Evolutionary conservation across 2,329 filamentous ascomycete genomes (phyloP), one percentile per base, ranked within the genome.

Genomic region (Aureobasidium sp.): DNA sequence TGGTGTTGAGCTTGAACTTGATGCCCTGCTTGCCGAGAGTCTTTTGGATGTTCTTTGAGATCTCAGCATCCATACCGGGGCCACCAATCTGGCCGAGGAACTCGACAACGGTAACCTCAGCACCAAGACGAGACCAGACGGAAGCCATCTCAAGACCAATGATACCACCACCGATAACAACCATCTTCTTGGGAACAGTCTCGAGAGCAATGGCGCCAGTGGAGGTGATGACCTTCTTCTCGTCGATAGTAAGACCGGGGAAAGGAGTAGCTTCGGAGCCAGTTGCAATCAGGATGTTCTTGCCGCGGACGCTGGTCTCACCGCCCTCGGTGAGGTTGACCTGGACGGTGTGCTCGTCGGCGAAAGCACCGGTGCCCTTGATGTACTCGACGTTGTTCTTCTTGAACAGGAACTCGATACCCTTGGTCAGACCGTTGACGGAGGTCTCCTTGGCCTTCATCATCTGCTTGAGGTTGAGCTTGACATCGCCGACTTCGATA

Each of bases 341-440:
- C 78, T 91, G 92, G 77, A 99, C 79, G 70, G 94, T 93, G 79
- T 97, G 86, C 78, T 95, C 90, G 75, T 90, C 90, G 70, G 87
- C 83, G 74, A 97, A 96, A 50, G 90, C 83, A 68, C 88, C 93
- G 57, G 90, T 86, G 69, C 94, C 94, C 82, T 97, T 97, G 80
- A 97, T 83, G 78, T 97, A 99, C 75, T 97, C 91, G 68, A 97
- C 94, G 66, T 91, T 90, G 80, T 99, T 99, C 85, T 99, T 97
- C 87, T 97, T 97, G 79, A 99, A 88, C 66, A 99, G 82, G 75
- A 93, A 99, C 78, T 99, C 94, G 67, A 99, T 89, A 75, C 94
- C 94, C 83, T 97, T 97, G 67, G 94, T 99, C 68, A 99, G 80
- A 54, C 91, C 86, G 44, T 80, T 77, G 65, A 99, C 94, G 58